Conservation (phyloP, 257 asterid species). For the Solanum arcanum region DNA sequence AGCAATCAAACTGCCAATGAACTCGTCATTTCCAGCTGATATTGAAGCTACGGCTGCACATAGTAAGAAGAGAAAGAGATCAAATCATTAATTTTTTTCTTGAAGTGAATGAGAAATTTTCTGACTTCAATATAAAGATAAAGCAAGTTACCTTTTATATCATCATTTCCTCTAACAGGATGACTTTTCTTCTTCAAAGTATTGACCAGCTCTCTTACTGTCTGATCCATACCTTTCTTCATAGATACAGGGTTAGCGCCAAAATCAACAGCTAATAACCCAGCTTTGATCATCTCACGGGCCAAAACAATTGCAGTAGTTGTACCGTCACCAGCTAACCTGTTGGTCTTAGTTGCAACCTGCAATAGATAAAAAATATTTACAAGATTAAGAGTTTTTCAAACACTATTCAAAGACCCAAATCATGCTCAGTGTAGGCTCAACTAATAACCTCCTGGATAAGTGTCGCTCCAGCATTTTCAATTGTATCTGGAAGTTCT, state of each 20-base stretch:
- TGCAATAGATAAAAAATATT: slow-evolving; percentile 4
- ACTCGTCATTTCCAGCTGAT: slow-evolving; percentile 91
- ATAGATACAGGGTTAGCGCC: slow-evolving; percentile 85
- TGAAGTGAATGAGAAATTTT: not conserved
- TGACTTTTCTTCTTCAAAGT: slow-evolving; percentile 48
- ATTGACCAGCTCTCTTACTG: slow-evolving; percentile 47
- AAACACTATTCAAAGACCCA: not conserved
- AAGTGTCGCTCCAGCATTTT: slow-evolving; percentile 74
- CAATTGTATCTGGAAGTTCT: slow-evolving; percentile 84
- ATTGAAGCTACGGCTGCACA: slow-evolving; percentile 84
- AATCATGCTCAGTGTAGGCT: not conserved
- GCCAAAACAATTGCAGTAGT: slow-evolving; percentile 91
- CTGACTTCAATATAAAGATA: not conserved
- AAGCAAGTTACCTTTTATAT: slow-evolving; percentile 49
- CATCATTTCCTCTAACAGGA: slow-evolving; percentile 57
- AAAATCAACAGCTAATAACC: slow-evolving; percentile 65
- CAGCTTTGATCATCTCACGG: slow-evolving; percentile 74
- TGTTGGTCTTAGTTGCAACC: slow-evolving; percentile 85
- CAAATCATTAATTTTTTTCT: not conserved
- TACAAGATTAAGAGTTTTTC: not conserved
- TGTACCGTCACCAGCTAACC: slow-evolving; percentile 87
- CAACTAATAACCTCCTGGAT: slow-evolving; percentile 55
- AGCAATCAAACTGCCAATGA: slow-evolving; percentile 65
- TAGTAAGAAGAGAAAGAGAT: not conserved
- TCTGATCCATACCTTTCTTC: slow-evolving; percentile 78